phyloP scores from a whole-genome alignment of 2,329 filamentous ascomycete genomes.

The Apiospora aurea region DNA sequence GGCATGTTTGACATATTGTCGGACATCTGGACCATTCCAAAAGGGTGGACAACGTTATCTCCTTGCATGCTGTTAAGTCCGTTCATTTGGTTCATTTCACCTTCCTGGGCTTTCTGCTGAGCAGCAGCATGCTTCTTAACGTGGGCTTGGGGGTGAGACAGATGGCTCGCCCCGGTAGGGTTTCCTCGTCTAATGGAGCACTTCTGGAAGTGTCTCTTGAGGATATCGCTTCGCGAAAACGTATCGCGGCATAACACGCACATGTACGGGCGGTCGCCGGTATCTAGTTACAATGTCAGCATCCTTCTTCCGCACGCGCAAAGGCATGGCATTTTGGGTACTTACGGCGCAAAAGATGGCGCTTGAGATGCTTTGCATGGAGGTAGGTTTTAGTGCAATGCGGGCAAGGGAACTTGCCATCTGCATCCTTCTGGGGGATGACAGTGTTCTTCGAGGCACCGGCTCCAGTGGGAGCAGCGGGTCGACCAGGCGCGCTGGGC shows the following conservation, averaged over 20 bases:
- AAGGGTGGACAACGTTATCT: constrained; percentile 65
- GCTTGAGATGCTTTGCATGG: constrained; percentile 96
- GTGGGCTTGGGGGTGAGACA: constrained; percentile 91
- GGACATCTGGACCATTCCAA: constrained; percentile 62
- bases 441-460: constrained; percentile 77
- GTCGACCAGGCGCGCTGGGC: constrained; percentile 86
- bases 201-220: constrained; percentile 99
- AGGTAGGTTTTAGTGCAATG: constrained; percentile 99
- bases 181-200: constrained; percentile 96
- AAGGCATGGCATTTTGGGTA: constrained; percentile 39
- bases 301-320: constrained; percentile 10
- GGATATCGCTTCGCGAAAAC: constrained; percentile 95
- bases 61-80: constrained; percentile 64
- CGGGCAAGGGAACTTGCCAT: constrained; percentile 97
- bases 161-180: constrained; percentile 90
- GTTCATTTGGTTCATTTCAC: constrained; percentile 66
- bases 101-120: constrained; percentile 61
- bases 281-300: constrained; percentile 66
- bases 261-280: constrained; percentile 97
- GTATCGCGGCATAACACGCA: constrained; percentile 98
- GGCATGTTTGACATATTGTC: constrained; percentile 67
- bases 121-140: constrained; percentile 76
- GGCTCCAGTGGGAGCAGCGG: constrained; percentile 76
- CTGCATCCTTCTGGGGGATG: constrained; percentile 92
- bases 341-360: constrained; percentile 95